phyloP scores from a whole-genome alignment of 1,139 yeast species.

The Lodderomyces theae region DNA sequence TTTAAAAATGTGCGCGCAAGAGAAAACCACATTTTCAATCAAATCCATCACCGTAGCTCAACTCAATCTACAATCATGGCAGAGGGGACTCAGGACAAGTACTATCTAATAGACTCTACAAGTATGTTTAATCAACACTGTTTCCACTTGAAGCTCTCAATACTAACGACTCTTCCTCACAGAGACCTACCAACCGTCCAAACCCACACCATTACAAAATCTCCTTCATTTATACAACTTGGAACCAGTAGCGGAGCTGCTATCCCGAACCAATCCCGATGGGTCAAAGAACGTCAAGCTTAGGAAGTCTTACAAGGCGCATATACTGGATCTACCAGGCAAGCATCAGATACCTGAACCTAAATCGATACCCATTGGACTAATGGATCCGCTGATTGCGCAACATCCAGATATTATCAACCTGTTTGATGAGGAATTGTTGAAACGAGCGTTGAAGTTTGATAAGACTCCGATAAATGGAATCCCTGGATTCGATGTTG shows the following conservation, averaged over 20 bases:
- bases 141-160: background rate
- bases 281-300: slow-evolving; percentile 90
- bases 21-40: too few relatives aligned
- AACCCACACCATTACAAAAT: slow-evolving; percentile 74
- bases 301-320: slow-evolving; percentile 91
- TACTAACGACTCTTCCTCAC: slow-evolving; percentile 8
- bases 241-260: slow-evolving; percentile 65
- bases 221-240: slow-evolving; percentile 67
- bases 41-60: too few relatives aligned
- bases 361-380: slow-evolving; percentile 62
- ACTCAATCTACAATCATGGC: slow-evolving; percentile 1
- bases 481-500: slow-evolving; percentile 74
- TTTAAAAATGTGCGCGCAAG: too few relatives aligned
- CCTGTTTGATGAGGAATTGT: slow-evolving; percentile 47
- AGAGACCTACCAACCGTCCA: slow-evolving; percentile 42
- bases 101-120: slow-evolving; percentile 22
- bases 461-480: slow-evolving; percentile 71
- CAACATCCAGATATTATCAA: slow-evolving; percentile 45
- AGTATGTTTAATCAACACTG: slow-evolving; percentile 18
- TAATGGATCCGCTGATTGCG: slow-evolving; percentile 20
- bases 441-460: slow-evolving; percentile 55
- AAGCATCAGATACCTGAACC: slow-evolving; percentile 59
- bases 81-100: slow-evolving; percentile 13
- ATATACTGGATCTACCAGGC: slow-evolving; percentile 83
- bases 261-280: slow-evolving; percentile 84